Evolutionary conservation across 2,329 filamentous ascomycete species (phyloP), one percentile per base, ranked within the genome.

Genomic region (Paecilomyces variotii): DNA sequence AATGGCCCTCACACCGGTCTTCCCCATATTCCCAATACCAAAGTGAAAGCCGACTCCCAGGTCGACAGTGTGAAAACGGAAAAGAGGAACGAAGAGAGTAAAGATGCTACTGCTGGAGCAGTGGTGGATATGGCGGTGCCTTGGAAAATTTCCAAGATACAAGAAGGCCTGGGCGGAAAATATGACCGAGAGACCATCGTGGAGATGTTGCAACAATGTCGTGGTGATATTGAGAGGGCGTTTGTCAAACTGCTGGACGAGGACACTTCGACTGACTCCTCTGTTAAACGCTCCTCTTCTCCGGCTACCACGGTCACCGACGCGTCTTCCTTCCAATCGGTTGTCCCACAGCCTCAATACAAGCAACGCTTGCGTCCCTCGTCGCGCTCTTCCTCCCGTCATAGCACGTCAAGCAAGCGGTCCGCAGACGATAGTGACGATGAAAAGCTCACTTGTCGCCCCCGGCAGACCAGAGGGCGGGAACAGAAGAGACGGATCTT

Each of bases 1-100:
- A 72, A 81, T 61, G 84, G 84, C 5, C 83, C 83, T 6, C 83
- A 85, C 67, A 77, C 74, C 30, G 85, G 84, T 54, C 73, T 76
- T 34, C 84, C 84, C 10, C 68, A 77, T 24, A 78, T 85, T 35
- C 62, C 65, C 28, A 63, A 67, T 66, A 56, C 63, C 65, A 52
- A 72, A 68, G 62, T 69, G 62, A 5, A 54, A 24, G 55, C 12
- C 14, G 28, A 55, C 49, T 61, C 56, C 56, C 62, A 64, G 59
- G 64, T n/a, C n/a, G 39, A 45, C n/a, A 19, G 19, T 19, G 39
- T 14, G 2, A 14, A 45, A 14, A 19, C n/a, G 7, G n/a, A 19
- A 14, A 24, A 45, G n/a, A 45, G 76, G 61, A 65, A 62, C 54
- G 69, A 67, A 50, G 71, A 74, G 60, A 69, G 70, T 60, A 68